Evolutionary conservation across 148 eudicot genomes (phyloP), one percentile per base, ranked within the genome.

Genomic region (Diospyros lotus): DNA sequence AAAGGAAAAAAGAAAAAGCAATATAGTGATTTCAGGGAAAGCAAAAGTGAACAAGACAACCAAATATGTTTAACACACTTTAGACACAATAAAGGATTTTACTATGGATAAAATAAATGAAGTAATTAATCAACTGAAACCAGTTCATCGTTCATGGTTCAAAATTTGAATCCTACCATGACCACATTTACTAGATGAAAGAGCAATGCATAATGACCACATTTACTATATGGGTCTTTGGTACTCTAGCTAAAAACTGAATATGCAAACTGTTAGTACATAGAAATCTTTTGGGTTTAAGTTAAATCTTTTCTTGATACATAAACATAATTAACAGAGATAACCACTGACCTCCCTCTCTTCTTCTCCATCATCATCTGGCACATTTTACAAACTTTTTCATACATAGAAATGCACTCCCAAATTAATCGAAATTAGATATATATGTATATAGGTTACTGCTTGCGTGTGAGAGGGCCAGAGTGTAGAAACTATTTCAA

Each of bases 321-420:
- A 56, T 70, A 28, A 28, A 28, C 28, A 28, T 48, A 65, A 56
- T 56, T 8, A 74, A 1, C 9, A 66, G 43, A 18, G 44, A 53
- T 54, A 58, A 56, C 39, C 69, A 81, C 90, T 76, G 64, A 96
- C 99, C 98, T 96, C 99, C 72, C 99, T 89, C 80, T 96, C 99
- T 85, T 96, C 99, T 78, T 96, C 99, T 59, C 98, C 97, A 79
- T 93, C 98, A 69, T 93, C 97, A 82, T 96, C 99, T 45, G 75
- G 68, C 67, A 80, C 40, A 81, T 96, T n/a, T n/a, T n/a, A n/a
- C n/a, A n/a, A n/a, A n/a, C n/a, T n/a, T n/a, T n/a, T n/a, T n/a
- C n/a, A n/a, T n/a, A n/a, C n/a, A n/a, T n/a, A n/a, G n/a, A n/a
- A n/a, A n/a, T n/a, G n/a, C n/a, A n/a, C n/a, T n/a, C n/a, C n/a